A percentile compares a stretch with the other conserved stretches of the same genome.
Conservation (phyloP, 345 rosid genomes). For the Tarenaya hassleriana region DNA sequence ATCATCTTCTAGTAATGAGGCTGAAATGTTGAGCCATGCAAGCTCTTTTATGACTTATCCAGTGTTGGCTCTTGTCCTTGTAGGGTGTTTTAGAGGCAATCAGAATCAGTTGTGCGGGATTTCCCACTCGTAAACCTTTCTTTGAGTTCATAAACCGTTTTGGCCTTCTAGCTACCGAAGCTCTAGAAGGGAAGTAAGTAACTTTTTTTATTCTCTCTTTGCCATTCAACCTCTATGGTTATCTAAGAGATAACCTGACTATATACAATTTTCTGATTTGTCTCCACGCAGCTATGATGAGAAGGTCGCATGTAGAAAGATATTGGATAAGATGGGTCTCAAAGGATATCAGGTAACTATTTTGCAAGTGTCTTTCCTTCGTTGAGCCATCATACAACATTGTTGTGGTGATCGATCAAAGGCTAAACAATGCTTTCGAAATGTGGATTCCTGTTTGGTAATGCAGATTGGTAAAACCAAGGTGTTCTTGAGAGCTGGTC, state of each 20-base stretch:
- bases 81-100: constrained; percentile 98
- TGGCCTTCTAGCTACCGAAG: constrained; percentile 68
- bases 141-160: constrained; percentile 88
- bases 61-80: constrained; percentile 17
- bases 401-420: not conserved
- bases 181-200: constrained; percentile 80
- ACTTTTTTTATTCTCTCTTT: not conserved
- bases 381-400: not conserved
- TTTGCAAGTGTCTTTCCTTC: constrained; percentile 10
- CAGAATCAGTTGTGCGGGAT: constrained; percentile 96
- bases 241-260: constrained; percentile 15
- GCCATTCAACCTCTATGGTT: constrained; percentile 12
- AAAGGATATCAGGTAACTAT: constrained; percentile 78
- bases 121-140: constrained; percentile 89
- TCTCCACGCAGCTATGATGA: constrained; percentile 64
- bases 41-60: constrained; percentile 1
- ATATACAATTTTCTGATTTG: constrained; percentile 19
- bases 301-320: constrained; percentile 59
- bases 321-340: constrained; percentile 78
- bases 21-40: constrained; percentile 4
- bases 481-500: constrained; percentile 94
- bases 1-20: constrained; percentile 4
- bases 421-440: not conserved
- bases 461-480: constrained; percentile 92
- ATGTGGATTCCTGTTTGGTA: constrained; percentile 13